Base-by-base conservation (phyloP, 2,329 filamentous ascomycete genomes). In the Monosporascus sp. region DNA sequence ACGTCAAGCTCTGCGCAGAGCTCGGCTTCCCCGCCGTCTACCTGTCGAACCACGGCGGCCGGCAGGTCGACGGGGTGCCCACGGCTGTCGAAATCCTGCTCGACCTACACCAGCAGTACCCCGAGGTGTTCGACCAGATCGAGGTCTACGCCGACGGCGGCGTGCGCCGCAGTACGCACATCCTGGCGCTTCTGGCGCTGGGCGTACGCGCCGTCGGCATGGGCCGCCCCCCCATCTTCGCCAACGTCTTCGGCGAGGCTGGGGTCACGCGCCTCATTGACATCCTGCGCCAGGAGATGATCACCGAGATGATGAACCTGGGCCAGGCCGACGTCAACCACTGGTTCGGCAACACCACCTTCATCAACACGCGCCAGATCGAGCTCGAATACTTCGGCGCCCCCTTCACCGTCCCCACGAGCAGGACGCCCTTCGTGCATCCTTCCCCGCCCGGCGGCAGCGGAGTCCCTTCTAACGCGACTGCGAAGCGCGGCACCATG, bases 201-300 rank as follows among this genome's bases (percentile, higher is more conserved):
- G 68, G 69, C 5, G 69, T 68, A 6, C 56, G 58, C 5, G 67
- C 65, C 20, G 68, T 71, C 15, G 63, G 76, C 20, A 54, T 79
- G 3, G 76, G 74, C 9, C 61, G 76, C 15, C 68, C 72, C 3
- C 68, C 75, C 55, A 76, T 79, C 73, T 79, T 70, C 59, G 70
- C 74, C 17, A 78, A 78, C 58, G 63, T 72, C 18, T 79, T 73
- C 56, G 77, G 77, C 7, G 63, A 65, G 35, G 67, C 69, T 4
- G 77, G 77, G 35, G 76, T 80, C 0, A 59, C 62, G 50, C 68
- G 67, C 55, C 69, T 67, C 1, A 71, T 77, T 47, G 55, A 72
- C 20, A 67, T 79, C 5, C 63, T 78, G 52, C 77, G 75, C 68
- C 63, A 69, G 49, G 75, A 78, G 65, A 63, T 78, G n/a, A 22